Evolutionary conservation across 495 filamentous ascomycete species (phyloP).

Genomic region (Beverwykella pulmonaria): DNA sequence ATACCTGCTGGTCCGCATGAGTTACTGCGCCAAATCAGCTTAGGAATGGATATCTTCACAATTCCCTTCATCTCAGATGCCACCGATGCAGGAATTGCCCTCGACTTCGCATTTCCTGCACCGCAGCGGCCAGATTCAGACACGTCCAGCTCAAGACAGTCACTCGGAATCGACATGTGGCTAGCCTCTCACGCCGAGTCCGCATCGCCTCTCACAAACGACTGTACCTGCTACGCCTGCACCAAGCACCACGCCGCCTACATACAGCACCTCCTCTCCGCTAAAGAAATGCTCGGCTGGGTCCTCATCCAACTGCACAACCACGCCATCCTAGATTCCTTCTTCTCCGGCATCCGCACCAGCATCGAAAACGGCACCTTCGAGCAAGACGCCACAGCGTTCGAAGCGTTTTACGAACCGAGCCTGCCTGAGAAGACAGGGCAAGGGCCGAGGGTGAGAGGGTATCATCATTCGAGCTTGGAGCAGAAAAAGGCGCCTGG

Average conservation of each 20-base stretch:
- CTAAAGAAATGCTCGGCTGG: conserved; percentile 97
- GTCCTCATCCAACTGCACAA: conserved; percentile 91
- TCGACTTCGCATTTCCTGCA: conserved; percentile 74
- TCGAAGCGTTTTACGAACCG: conserved; percentile 64
- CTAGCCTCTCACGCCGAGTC: conserved; percentile 57
- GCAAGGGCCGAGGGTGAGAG: conserved; percentile 64
- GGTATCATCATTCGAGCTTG: conserved; percentile 12
- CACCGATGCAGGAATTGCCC: conserved; percentile 84
- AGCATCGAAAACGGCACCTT: conserved; percentile 66
- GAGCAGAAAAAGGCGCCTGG: conserved; percentile 1
- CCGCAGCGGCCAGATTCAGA: not conserved
- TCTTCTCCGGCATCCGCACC: conserved; percentile 70
- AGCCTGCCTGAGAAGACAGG: conserved; percentile 73
- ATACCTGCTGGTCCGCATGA: conserved; percentile 70
- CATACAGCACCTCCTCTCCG: conserved; percentile 79
- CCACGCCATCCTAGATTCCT: conserved; percentile 65
- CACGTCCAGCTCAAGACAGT: conserved; percentile 3
- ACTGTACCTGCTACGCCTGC: conserved; percentile 84
- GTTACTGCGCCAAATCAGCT: conserved; percentile 68
- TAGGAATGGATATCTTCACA: conserved; percentile 79
- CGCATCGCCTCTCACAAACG: conserved; percentile 57
- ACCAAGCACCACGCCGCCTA: conserved; percentile 81
- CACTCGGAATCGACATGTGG: conserved; percentile 81
- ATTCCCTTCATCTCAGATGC: conserved; percentile 69
- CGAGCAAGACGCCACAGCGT: conserved; percentile 59